These are phyloP conservation scores for Keithomyces neogunnii DNA, from an alignment of 2,329 filamentous ascomycete genomes.

Conservation along the genomic window DNA sequence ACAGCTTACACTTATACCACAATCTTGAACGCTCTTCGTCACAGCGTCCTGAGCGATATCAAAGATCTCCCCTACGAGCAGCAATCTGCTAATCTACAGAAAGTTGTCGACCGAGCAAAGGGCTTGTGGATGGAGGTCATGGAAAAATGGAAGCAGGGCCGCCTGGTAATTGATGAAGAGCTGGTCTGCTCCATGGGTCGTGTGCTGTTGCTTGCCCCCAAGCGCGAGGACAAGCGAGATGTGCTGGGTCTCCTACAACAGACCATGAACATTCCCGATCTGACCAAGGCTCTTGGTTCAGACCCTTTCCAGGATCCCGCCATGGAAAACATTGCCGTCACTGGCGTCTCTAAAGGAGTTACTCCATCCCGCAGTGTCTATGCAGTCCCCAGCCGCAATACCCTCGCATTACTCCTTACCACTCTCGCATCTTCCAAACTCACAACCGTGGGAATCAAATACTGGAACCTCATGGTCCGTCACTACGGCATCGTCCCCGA, in stretches of 20 bases:
- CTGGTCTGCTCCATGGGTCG: slow-evolving; percentile 76
- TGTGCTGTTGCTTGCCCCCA: slow-evolving; percentile 58
- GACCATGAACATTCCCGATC: slow-evolving; percentile 65
- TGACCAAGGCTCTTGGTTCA: slow-evolving; percentile 25
- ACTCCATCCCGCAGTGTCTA: slow-evolving; percentile 18
- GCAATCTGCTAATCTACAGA: slow-evolving; percentile 24
- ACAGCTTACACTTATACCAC: slow-evolving; percentile 69
- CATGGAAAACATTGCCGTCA: slow-evolving; percentile 14
- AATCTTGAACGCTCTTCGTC: slow-evolving; percentile 68
- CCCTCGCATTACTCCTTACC: slow-evolving; percentile 61
- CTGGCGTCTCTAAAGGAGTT: neutral
- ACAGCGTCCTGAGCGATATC: slow-evolving; percentile 17
- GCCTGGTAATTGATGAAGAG: slow-evolving; percentile 65
- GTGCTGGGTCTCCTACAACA: slow-evolving; percentile 71
- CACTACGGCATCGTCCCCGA: slow-evolving; percentile 62
- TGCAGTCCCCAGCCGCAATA: slow-evolving; percentile 42
- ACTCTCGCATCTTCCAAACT: slow-evolving; percentile 53
- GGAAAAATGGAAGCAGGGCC: slow-evolving; percentile 63
- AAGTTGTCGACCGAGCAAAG: slow-evolving; percentile 57
- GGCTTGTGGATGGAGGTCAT: slow-evolving; percentile 75
- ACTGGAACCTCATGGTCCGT: slow-evolving; percentile 68
- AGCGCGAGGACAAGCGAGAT: slow-evolving; percentile 55
- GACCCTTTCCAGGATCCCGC: slow-evolving; percentile 12
- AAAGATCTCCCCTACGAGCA: slow-evolving; percentile 21
- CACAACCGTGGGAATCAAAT: slow-evolving; percentile 56